A percentile compares a stretch with the other conserved stretches of the same genome.
These are phyloP conservation scores for Pilasporangium apinafurcum DNA, from an alignment of 352 stramenopile genomes.

Conservation along the genomic window DNA sequence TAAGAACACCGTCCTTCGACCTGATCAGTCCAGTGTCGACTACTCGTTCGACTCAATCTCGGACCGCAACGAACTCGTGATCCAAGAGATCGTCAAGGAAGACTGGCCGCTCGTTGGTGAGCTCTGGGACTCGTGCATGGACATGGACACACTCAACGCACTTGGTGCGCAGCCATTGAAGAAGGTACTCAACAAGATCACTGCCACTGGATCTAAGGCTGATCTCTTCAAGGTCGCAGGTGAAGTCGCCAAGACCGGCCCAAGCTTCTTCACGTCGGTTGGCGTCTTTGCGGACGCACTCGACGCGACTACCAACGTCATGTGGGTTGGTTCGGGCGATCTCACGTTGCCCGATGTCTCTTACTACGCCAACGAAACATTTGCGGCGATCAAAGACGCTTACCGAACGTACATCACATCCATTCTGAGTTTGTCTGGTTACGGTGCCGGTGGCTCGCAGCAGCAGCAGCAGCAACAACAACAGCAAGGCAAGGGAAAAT, in stretches of 20 bases:
- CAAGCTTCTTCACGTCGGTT: slow-evolving; percentile 65
- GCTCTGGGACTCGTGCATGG: slow-evolving; percentile 65
- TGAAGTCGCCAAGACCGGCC: slow-evolving; percentile 27
- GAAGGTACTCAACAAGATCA: slow-evolving; percentile 27
- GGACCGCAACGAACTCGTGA: slow-evolving; percentile 40
- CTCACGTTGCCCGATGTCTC: slow-evolving; percentile 87
- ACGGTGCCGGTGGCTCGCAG: too few relatives aligned
- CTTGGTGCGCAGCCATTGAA: slow-evolving; percentile 34
- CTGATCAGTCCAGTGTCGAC: slow-evolving; percentile 21
- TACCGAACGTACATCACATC: too few relatives aligned
- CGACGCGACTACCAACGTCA: slow-evolving; percentile 63
- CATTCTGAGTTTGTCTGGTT: too few relatives aligned
- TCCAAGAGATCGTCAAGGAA: slow-evolving; percentile 55
- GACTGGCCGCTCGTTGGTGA: slow-evolving; percentile 54
- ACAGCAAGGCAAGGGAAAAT: neutral
- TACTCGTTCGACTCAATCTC: slow-evolving; percentile 40
- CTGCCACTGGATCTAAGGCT: slow-evolving; percentile 11
- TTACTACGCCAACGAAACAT: too few relatives aligned
- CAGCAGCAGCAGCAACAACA: slow-evolving; percentile 33
- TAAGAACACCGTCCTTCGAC: slow-evolving; percentile 22
- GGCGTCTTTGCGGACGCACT: slow-evolving; percentile 50
- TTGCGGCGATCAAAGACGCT: too few relatives aligned
- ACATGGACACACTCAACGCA: slow-evolving; percentile 33
- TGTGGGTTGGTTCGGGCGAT: slow-evolving; percentile 68
- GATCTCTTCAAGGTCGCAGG: slow-evolving; percentile 38